Percentiles rank a stretch among this genome's conserved stretches.
phyloP scores from a whole-genome alignment of 2,329 filamentous ascomycete genomes.

The Fusarium haematococcum region DNA sequence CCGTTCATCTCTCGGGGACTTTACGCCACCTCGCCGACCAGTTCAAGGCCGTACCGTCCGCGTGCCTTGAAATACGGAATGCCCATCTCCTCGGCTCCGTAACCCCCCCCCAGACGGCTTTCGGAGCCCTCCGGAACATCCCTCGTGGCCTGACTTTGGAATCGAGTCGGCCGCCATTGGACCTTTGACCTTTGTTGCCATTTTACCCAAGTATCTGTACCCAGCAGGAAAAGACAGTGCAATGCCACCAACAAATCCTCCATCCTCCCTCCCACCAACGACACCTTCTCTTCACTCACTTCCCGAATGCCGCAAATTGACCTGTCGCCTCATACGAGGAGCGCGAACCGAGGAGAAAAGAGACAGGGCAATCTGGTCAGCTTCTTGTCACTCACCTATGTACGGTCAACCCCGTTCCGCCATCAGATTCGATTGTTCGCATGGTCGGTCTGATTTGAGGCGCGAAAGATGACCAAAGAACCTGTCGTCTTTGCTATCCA shows the following conservation, averaged over 20 bases:
- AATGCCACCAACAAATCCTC: background rate
- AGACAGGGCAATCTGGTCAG: background rate
- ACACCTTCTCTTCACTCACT: background rate
- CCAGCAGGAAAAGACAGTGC: background rate
- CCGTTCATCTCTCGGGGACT: conserved; percentile 3
- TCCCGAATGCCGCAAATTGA: background rate
- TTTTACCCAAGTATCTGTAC: background rate
- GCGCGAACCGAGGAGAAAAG: background rate
- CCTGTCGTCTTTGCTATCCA: background rate
- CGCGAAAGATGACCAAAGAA: background rate
- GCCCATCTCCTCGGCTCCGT: background rate
- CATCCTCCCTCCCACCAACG: background rate
- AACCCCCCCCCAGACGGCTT: background rate
- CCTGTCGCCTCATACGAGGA: background rate
- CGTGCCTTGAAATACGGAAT: conserved; percentile 8
- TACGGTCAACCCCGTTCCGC: background rate
- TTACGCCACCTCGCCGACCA: background rate
- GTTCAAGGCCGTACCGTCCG: background rate
- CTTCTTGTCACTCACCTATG: background rate
- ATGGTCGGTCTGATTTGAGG: background rate
- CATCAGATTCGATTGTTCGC: background rate
- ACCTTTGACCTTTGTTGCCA: background rate
- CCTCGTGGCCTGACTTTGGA: conserved; percentile 23
- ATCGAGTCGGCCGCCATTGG: conserved; percentile 13
- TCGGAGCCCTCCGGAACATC: conserved; percentile 29